phyloP scores from a whole-genome alignment of 495 filamentous ascomycete genomes.

The Penicilliopsis zonata region DNA sequence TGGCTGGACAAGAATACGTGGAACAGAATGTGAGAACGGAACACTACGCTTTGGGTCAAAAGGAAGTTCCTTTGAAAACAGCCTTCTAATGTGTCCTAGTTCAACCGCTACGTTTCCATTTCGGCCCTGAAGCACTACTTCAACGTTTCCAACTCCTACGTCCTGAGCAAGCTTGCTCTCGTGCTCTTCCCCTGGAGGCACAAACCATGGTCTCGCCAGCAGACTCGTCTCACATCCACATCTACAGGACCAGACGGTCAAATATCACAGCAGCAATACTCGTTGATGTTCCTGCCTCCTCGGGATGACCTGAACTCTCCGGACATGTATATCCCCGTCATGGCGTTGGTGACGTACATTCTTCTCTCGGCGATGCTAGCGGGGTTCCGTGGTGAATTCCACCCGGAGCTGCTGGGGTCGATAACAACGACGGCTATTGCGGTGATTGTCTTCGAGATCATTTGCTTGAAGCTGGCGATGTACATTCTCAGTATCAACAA shows the following conservation, averaged over 20 bases:
- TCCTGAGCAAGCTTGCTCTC: slow-evolving; percentile 70
- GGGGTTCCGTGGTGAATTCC: slow-evolving; percentile 83
- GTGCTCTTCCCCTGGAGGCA: slow-evolving; percentile 97
- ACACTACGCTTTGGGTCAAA: background rate
- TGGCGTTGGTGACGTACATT: slow-evolving; percentile 92
- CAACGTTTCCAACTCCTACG: slow-evolving; percentile 88
- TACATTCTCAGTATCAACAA: slow-evolving; percentile 90
- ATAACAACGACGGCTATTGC: slow-evolving; percentile 75
- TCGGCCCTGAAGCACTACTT: slow-evolving; percentile 94
- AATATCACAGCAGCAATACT: slow-evolving; percentile 41
- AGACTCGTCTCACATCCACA: slow-evolving; percentile 36
- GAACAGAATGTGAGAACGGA: slow-evolving; percentile 67
- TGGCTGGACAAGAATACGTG: slow-evolving; percentile 79
- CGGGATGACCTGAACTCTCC: slow-evolving; percentile 94
- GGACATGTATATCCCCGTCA: slow-evolving; percentile 93
- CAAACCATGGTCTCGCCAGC: slow-evolving; percentile 83
- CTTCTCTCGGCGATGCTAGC: slow-evolving; percentile 81
- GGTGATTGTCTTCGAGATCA: slow-evolving; percentile 75
- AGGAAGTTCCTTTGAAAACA: background rate
- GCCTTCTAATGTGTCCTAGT: slow-evolving; percentile 34
- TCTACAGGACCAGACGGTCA: slow-evolving; percentile 52
- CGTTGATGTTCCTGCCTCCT: slow-evolving; percentile 86
- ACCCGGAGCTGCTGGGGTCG: slow-evolving; percentile 82
- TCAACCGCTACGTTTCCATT: slow-evolving; percentile 88
- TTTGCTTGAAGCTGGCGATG: slow-evolving; percentile 79